phyloP scores from a whole-genome alignment of 306 rosid species.

The Elaeagnus macrophylla region DNA sequence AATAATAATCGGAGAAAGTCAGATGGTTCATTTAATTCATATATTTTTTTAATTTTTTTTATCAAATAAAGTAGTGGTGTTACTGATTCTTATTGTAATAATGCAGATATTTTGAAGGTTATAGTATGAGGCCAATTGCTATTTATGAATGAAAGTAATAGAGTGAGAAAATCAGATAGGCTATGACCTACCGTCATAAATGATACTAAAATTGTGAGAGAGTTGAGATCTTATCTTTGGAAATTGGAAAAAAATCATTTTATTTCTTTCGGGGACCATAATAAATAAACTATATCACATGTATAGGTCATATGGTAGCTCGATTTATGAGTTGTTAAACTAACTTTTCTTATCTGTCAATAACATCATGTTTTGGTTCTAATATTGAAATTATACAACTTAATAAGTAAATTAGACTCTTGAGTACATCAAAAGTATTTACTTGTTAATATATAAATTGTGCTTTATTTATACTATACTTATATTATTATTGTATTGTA shows the following conservation, averaged over 20 bases:
- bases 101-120: slow-evolving; percentile 18
- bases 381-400: background rate
- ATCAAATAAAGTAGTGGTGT: no score
- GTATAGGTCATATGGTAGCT: slow-evolving; percentile 16
- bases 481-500: no score
- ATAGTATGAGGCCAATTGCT: slow-evolving; percentile 16
- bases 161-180: slow-evolving; percentile 47
- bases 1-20: no score
- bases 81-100: background rate
- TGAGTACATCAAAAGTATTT: no score
- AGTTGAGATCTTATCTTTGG: slow-evolving; percentile 20
- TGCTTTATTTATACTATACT: no score
- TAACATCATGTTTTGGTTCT: slow-evolving; percentile 14
- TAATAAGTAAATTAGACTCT: no score
- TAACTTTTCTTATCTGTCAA: slow-evolving; percentile 7
- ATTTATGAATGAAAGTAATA: slow-evolving; percentile 48
- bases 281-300: no score
- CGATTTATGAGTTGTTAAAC: slow-evolving; percentile 12
- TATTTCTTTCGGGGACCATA: slow-evolving; percentile 30
- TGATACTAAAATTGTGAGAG: slow-evolving; percentile 30
- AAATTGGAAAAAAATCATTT: slow-evolving; percentile 17
- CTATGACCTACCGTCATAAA: slow-evolving; percentile 51
- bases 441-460: no score
- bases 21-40: no score
- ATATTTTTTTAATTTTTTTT: no score